Percentiles rank a stretch among this genome's conserved stretches.
Evolutionary conservation across 192 early-diverging fungal species (phyloP).

Genomic region (Coemansia sp.): DNA sequence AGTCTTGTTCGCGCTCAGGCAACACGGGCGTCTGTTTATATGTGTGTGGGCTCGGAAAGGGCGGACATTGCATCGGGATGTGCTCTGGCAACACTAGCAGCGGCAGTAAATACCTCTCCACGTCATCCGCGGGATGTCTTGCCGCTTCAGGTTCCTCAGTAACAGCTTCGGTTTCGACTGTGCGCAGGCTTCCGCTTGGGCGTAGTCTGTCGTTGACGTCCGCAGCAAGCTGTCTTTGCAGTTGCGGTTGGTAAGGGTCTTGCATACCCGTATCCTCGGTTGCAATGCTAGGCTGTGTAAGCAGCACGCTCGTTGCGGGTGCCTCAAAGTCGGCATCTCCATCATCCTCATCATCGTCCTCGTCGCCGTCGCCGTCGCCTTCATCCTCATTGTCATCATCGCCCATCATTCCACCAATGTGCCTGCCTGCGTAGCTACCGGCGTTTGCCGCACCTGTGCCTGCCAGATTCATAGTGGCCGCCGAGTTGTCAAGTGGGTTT

Average conservation of each 20-base stretch:
- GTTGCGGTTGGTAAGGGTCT: not conserved
- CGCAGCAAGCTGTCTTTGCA: not conserved
- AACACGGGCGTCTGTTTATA: slow-evolving; percentile 47
- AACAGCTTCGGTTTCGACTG: not conserved
- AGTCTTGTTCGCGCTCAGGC: slow-evolving; percentile 50
- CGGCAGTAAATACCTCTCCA: slow-evolving; percentile 31
- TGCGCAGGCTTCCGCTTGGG: not conserved
- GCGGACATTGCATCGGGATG: slow-evolving; percentile 42
- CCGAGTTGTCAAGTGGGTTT: not conserved
- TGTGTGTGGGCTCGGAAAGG: slow-evolving; percentile 50
- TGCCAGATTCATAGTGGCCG: not conserved
- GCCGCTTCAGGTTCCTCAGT: not conserved
- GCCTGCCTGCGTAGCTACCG: not conserved
- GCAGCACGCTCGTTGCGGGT: slow-evolving; percentile 16
- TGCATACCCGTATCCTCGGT: not conserved
- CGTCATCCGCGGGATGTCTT: slow-evolving; percentile 3
- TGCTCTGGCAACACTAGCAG: slow-evolving; percentile 21
- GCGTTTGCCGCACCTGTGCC: not conserved
- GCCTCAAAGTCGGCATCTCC: slow-evolving; percentile 53
- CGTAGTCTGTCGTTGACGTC: not conserved
- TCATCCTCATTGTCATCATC: slow-evolving; percentile 10
- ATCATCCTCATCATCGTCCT: slow-evolving; percentile 29
- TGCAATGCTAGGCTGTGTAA: not conserved
- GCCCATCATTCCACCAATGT: not conserved
- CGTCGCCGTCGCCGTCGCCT: not conserved